phyloP scores from a whole-genome alignment of 2,329 filamentous ascomycete species.

The Xylaria sp. region DNA sequence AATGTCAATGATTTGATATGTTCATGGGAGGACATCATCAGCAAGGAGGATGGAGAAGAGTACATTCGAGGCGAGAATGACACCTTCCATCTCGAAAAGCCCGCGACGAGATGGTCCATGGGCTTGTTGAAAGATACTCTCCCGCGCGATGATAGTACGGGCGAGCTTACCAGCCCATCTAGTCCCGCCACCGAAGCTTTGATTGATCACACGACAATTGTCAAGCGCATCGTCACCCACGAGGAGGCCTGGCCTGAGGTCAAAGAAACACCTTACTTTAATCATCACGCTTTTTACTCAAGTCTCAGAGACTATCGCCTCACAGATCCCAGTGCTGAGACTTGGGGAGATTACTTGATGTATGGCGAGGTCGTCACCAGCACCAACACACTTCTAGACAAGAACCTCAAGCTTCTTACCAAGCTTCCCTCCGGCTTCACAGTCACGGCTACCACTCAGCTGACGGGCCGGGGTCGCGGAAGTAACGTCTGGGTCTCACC shows the following conservation, averaged over 20 bases:
- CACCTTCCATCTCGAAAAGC: slow-evolving; percentile 70
- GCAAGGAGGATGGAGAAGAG: slow-evolving; percentile 59
- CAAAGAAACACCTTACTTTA: slow-evolving; percentile 78
- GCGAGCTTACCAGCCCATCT: slow-evolving; percentile 22
- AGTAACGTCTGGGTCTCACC: slow-evolving; percentile 94
- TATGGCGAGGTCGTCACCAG: slow-evolving; percentile 92
- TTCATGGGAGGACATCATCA: slow-evolving; percentile 62
- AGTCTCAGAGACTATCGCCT: slow-evolving; percentile 63
- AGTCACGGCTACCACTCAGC: slow-evolving; percentile 76
- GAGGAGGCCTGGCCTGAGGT: slow-evolving; percentile 60
- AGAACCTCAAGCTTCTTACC: slow-evolving; percentile 73
- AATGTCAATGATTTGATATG: slow-evolving; percentile 64
- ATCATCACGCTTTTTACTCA: slow-evolving; percentile 72
- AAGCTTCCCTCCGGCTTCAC: slow-evolving; percentile 82
- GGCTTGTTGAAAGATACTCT: slow-evolving; percentile 51
- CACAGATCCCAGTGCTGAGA: slow-evolving; percentile 49
- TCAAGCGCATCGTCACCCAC: slow-evolving; percentile 71
- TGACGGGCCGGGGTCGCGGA: slow-evolving; percentile 82
- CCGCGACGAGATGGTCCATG: slow-evolving; percentile 55
- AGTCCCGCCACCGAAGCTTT: slow-evolving; percentile 49
- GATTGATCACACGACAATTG: slow-evolving; percentile 66
- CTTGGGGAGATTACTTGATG: slow-evolving; percentile 72
- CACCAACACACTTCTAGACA: slow-evolving; percentile 89
- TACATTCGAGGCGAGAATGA: slow-evolving; percentile 78
- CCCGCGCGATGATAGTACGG: slow-evolving; percentile 31